Conservation (phyloP, 352 stramenopile genomes). For the Pythium grandisporangium region DNA sequence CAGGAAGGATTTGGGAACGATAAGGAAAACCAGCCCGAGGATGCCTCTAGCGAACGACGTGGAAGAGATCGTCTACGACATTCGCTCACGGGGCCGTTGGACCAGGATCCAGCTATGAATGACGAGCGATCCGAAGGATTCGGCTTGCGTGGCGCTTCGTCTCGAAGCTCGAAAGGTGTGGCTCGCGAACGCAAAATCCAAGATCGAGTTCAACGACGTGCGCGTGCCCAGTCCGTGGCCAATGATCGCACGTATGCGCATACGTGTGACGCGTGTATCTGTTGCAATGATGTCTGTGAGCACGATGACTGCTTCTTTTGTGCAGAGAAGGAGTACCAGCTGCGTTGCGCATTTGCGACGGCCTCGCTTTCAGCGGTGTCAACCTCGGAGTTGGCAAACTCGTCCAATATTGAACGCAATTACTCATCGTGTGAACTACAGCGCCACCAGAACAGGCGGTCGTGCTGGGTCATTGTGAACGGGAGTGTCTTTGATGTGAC, state of each 20-base stretch:
- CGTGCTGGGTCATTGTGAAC: conserved; percentile 89
- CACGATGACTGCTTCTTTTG: conserved; percentile 63
- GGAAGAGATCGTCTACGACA: too few relatives aligned
- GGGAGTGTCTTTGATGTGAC: conserved; percentile 89
- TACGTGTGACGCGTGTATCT: conserved; percentile 64
- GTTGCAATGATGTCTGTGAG: conserved; percentile 68
- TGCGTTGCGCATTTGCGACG: conserved; percentile 29
- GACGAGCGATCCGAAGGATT: too few relatives aligned
- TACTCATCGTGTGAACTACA: conserved; percentile 87
- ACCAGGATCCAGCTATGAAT: too few relatives aligned
- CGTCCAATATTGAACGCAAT: conserved; percentile 29
- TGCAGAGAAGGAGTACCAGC: conserved; percentile 65
- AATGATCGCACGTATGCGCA: conserved; percentile 13
- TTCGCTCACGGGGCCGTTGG: too few relatives aligned
- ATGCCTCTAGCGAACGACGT: too few relatives aligned
- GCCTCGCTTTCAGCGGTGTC: not conserved
- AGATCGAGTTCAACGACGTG: not conserved
- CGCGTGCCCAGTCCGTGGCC: conserved; percentile 1
- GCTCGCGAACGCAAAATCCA: not conserved
- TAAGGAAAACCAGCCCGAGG: too few relatives aligned
- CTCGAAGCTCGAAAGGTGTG: too few relatives aligned
- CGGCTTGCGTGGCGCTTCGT: too few relatives aligned
- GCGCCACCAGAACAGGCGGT: conserved; percentile 68
- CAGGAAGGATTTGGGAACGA: too few relatives aligned
- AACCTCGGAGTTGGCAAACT: conserved; percentile 1